Conservation (phyloP, 2,329 filamentous ascomycete genomes). For the Zymoseptoria brevis region DNA sequence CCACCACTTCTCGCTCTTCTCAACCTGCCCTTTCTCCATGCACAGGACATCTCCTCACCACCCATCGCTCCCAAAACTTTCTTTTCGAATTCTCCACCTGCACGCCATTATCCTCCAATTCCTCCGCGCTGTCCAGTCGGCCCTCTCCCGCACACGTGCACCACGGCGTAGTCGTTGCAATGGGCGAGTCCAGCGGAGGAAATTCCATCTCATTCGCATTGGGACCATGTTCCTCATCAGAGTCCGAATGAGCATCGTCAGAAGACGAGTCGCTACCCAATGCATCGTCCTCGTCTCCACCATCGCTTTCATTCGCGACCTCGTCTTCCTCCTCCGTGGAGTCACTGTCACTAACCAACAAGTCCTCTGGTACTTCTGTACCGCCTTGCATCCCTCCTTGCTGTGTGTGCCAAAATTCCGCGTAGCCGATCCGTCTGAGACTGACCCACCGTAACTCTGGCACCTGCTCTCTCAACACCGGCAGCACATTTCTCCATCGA, state of each 20-base stretch:
- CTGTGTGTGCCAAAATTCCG: conserved; percentile 43
- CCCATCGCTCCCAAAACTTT: conserved; percentile 51
- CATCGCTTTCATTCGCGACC: conserved; percentile 8
- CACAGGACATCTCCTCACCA: conserved; percentile 39
- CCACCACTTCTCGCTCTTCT: background rate
- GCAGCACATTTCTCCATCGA: conserved; percentile 54
- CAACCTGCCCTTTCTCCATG: conserved; percentile 10
- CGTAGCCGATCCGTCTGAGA: conserved; percentile 55
- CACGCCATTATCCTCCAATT: conserved; percentile 42
- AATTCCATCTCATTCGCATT: conserved; percentile 39
- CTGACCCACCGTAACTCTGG: conserved; percentile 53
- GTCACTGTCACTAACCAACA: conserved; percentile 36
- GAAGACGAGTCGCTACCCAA: conserved; percentile 27
- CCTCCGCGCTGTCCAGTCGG: conserved; percentile 34
- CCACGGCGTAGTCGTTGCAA: conserved; percentile 39
- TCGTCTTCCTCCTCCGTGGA: conserved; percentile 12
- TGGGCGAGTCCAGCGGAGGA: conserved; percentile 34
- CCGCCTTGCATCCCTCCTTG: conserved; percentile 34
- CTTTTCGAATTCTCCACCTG: conserved; percentile 42
- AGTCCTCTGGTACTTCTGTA: conserved; percentile 41
- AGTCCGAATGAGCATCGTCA: conserved; percentile 19
- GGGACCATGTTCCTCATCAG: conserved; percentile 33
- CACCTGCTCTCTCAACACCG: conserved; percentile 50
- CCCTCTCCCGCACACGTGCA: conserved; percentile 36
- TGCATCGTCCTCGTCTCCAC: conserved; percentile 12